These are phyloP conservation scores for Candida nanaspora DNA, from an alignment of 805 yeast genomes.

Conservation along the genomic window DNA sequence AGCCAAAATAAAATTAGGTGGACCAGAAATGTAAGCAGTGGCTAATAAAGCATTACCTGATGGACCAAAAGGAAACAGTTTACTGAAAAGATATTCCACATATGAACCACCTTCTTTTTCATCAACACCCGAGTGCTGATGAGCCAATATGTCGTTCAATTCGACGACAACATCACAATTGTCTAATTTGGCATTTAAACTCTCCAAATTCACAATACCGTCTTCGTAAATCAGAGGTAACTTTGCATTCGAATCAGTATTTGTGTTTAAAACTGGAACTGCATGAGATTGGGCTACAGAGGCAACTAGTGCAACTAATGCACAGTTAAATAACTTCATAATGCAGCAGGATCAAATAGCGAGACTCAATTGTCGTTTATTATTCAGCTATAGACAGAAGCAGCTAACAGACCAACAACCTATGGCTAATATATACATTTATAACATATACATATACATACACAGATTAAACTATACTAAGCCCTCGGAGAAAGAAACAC, in stretches of 20 bases:
- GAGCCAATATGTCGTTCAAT: constrained; percentile 19
- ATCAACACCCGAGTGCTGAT: constrained; percentile 3
- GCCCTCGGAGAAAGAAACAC: background rate
- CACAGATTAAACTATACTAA: background rate
- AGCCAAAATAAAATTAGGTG: constrained; percentile 52
- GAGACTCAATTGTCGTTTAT: no score
- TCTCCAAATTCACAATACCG: constrained; percentile 36
- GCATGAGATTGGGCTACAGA: background rate
- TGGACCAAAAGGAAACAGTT: constrained; percentile 46
- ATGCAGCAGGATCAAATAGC: no score
- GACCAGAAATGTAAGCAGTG: constrained; percentile 55
- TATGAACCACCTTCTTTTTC: constrained; percentile 13
- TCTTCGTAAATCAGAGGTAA: constrained; percentile 12
- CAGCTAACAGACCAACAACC: no score
- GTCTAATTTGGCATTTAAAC: constrained; percentile 21
- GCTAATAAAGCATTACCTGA: constrained; percentile 58
- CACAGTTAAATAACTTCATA: background rate
- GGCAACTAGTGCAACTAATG: background rate
- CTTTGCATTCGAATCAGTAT: background rate
- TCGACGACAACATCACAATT: constrained; percentile 34
- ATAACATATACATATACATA: no score
- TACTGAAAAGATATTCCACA: constrained; percentile 33
- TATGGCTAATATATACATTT: no score
- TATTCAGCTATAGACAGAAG: no score
- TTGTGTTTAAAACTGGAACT: background rate